phyloP scores from a whole-genome alignment of 2,329 filamentous ascomycete species.

The Sarocladium kiliense region DNA sequence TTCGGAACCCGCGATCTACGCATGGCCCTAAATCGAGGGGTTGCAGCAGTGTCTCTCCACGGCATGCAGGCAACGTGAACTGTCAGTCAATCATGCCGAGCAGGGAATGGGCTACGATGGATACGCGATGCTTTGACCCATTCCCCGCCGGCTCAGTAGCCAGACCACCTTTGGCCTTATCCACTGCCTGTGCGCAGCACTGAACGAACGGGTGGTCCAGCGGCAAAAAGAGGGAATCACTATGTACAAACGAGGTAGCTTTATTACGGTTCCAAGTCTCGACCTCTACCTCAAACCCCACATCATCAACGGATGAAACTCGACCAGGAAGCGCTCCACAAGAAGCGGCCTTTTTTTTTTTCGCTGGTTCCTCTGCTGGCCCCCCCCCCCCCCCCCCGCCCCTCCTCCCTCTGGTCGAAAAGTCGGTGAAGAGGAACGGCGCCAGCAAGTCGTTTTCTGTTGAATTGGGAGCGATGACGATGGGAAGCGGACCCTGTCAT shows the following conservation, averaged over 20 bases:
- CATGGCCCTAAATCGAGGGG: background rate
- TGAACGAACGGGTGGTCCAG: background rate
- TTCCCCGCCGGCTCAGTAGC: background rate
- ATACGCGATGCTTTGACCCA: background rate
- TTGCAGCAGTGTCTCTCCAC: background rate
- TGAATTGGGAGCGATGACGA: background rate
- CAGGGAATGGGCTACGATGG: conserved; percentile 2
- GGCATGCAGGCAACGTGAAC: conserved; percentile 2
- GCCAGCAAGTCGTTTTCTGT: conserved; percentile 2
- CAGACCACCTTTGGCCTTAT: too few relatives aligned
- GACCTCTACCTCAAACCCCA: conserved; percentile 7
- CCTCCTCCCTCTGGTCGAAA: conserved; percentile 1
- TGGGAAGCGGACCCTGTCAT: background rate
- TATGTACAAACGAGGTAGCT: background rate
- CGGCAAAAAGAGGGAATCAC: background rate
- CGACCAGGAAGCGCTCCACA: conserved; percentile 2
- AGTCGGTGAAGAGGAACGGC: conserved; percentile 6
- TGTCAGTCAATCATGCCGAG: background rate
- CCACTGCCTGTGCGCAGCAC: background rate
- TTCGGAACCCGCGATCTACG: conserved; percentile 4
- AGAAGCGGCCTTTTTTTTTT: conserved; percentile 6
- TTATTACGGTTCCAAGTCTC: background rate
- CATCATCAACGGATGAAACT: conserved; percentile 2
- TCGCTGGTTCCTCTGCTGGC: background rate
- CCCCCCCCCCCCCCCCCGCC: background rate